Base-by-base conservation (phyloP, 352 stramenopile genomes). In the Pythium brassicae region DNA sequence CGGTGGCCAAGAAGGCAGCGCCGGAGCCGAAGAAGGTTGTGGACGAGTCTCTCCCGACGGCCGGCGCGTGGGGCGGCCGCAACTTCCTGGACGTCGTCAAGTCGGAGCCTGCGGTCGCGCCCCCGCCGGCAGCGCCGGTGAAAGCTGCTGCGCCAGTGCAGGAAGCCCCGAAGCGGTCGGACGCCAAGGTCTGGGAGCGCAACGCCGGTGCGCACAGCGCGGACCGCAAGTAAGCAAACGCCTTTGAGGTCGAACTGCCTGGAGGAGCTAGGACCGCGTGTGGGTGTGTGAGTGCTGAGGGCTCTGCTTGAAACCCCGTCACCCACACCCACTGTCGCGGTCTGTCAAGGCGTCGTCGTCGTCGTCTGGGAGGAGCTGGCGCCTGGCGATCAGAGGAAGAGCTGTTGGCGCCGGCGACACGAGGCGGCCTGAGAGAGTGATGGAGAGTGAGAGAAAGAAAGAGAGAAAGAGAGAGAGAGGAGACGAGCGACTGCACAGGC, bases 1-100 rank as follows among this genome's bases (percentile, higher is more conserved):
- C 68, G 35, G 63, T 25, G 32, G 47, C 49, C 20, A 67, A 68
- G 61, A 49, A 60, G 45, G 55, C 65, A 2, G 37, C 32, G 32
- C 29, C 32, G 12, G 48, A 25, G 12, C 19, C 35, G 29, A 37
- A 32, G 25, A 42, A 53, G 48, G 58, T 53, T 7, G 68, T 63
- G 37, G 76, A 81, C 44, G 73, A 83, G 48, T 65, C 68, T 29
- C 40, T 86, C 49, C 74, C 81, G 19, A 89, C 85, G 68, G 40
- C 81, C 8, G 83, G 83, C 52, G 83, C 79, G 34, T 94, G 83
- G 83, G 83, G 83, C 35, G 81, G 78, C 29, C 83, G 83, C 37
- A 89, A 87, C 64, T 94, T 94, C 47, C 59, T 89, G 47, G 83
- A 94, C 55, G 81, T 94, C 17, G 83, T 94, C 48, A 94, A 90